Evolutionary conservation across 2,329 filamentous ascomycete species (phyloP).

Genomic region (Triangularia setosa): DNA sequence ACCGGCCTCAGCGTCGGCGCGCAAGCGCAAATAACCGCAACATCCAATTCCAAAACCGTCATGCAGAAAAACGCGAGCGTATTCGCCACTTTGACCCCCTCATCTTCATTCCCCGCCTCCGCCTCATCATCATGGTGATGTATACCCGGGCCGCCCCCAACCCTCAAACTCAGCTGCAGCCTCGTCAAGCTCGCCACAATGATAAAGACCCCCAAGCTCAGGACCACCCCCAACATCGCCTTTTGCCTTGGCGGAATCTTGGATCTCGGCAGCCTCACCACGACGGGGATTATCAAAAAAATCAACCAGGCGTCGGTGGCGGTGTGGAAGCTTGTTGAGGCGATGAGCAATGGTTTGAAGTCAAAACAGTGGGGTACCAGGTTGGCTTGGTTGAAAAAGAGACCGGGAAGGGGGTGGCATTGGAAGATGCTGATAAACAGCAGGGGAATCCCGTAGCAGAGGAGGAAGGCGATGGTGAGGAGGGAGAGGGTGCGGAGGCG

Average conservation of each 20-base stretch:
- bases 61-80: slow-evolving; percentile 35
- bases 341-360: slow-evolving; percentile 39
- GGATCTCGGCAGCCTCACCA: slow-evolving; percentile 32
- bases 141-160: slow-evolving; percentile 1
- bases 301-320: slow-evolving; percentile 44
- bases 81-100: background rate
- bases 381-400: slow-evolving; percentile 27
- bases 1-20: slow-evolving; percentile 33
- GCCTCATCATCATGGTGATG: slow-evolving; percentile 22
- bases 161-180: slow-evolving; percentile 29
- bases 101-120: background rate
- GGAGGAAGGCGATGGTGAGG: slow-evolving; percentile 33
- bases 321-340: slow-evolving; percentile 42
- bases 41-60: slow-evolving; percentile 35
- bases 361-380: slow-evolving; percentile 36
- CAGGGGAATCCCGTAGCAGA: slow-evolving; percentile 35
- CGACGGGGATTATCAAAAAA: slow-evolving; percentile 39
- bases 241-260: slow-evolving; percentile 41
- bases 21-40: slow-evolving; percentile 35
- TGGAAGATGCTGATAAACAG: slow-evolving; percentile 39
- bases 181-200: slow-evolving; percentile 36
- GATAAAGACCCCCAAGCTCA: slow-evolving; percentile 42
- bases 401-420: slow-evolving; percentile 38
- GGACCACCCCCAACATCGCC: slow-evolving; percentile 40
- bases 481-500: slow-evolving; percentile 35